A percentile compares a stretch with the other conserved stretches of the same genome.
Evolutionary conservation across 2,329 filamentous ascomycete species (phyloP).

Genomic region (Nectriaceae sp.): DNA sequence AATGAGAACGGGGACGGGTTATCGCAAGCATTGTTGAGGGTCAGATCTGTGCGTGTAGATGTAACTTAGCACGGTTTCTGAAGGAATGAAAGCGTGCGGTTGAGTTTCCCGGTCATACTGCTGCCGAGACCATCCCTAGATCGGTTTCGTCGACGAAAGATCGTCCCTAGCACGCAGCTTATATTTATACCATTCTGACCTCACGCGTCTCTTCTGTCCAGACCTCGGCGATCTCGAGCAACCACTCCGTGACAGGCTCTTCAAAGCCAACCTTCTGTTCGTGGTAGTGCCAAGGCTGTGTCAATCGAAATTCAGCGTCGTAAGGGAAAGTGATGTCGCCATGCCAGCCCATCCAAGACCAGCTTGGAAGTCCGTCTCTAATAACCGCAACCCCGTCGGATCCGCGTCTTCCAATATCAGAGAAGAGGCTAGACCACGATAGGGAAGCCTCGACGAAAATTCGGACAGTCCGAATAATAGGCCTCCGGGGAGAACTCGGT

Average conservation of each 20-base stretch:
- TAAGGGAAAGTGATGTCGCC: slow-evolving; percentile 11
- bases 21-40: slow-evolving; percentile 1
- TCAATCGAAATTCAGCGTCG: slow-evolving; percentile 9
- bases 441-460: slow-evolving; percentile 12
- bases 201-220: neutral
- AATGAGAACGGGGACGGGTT: slow-evolving; percentile 4
- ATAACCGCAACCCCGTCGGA: neutral
- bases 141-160: neutral
- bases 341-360: slow-evolving; percentile 16
- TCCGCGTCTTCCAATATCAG: slow-evolving; percentile 3
- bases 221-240: neutral
- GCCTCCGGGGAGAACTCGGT: slow-evolving; percentile 12
- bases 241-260: slow-evolving; percentile 10
- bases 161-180: neutral
- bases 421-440: slow-evolving; percentile 11
- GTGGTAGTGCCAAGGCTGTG: slow-evolving; percentile 8
- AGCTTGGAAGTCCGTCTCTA: slow-evolving; percentile 10
- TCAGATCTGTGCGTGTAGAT: slow-evolving; percentile 2
- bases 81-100: slow-evolving; percentile 1
- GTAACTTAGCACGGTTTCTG: neutral
- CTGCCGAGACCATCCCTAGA: slow-evolving; percentile 1
- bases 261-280: slow-evolving; percentile 12
- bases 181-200: slow-evolving; percentile 8
- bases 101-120: neutral
- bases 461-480: slow-evolving; percentile 9